Evolutionary conservation across 148 eudicot species (phyloP).

Genomic region (Camellia granthamiana): DNA sequence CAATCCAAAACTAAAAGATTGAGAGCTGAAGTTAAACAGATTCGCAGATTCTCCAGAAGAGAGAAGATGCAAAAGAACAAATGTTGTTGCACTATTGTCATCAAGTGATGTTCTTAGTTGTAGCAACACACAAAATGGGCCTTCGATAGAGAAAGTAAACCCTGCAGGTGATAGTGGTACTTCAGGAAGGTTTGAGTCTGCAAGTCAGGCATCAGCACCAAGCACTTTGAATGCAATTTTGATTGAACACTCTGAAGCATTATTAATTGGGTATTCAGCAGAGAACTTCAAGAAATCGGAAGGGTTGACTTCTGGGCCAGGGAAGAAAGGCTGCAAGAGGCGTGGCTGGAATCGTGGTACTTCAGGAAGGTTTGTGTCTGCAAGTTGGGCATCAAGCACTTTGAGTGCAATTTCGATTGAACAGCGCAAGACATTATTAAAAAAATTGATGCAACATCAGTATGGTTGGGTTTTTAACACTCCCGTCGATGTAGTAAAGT

Average conservation of each 20-base stretch:
- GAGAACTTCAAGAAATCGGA: slow-evolving; percentile 14
- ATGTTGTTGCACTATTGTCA: slow-evolving; percentile 27
- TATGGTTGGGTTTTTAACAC: slow-evolving; percentile 72
- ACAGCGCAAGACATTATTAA: slow-evolving; percentile 50
- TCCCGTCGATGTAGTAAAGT: slow-evolving; percentile 80
- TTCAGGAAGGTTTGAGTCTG: too few species aligned
- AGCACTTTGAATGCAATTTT: too few species aligned
- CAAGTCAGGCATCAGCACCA: too few species aligned
- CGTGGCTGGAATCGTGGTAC: slow-evolving; percentile 37
- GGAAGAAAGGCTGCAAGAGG: slow-evolving; percentile 23
- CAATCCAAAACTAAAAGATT: slow-evolving; percentile 17
- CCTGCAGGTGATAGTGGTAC: too few species aligned
- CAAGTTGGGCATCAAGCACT: slow-evolving; percentile 22
- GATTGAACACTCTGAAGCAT: too few species aligned
- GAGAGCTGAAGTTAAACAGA: slow-evolving; percentile 56
- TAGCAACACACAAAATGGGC: slow-evolving; percentile 29
- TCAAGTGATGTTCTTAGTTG: slow-evolving; percentile 41
- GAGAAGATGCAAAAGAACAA: slow-evolving; percentile 29
- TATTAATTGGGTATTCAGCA: background rate
- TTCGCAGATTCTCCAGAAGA: slow-evolving; percentile 37
- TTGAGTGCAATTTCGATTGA: slow-evolving; percentile 33
- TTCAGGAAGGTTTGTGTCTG: slow-evolving; percentile 42
- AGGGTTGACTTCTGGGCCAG: slow-evolving; percentile 13
- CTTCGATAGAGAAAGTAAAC: background rate
- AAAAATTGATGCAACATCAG: slow-evolving; percentile 62